A percentile compares a stretch with the other conserved stretches of the same genome.
These are phyloP conservation scores for Alternaria atra DNA, from an alignment of 2,329 filamentous ascomycete genomes.

Conservation along the genomic window DNA sequence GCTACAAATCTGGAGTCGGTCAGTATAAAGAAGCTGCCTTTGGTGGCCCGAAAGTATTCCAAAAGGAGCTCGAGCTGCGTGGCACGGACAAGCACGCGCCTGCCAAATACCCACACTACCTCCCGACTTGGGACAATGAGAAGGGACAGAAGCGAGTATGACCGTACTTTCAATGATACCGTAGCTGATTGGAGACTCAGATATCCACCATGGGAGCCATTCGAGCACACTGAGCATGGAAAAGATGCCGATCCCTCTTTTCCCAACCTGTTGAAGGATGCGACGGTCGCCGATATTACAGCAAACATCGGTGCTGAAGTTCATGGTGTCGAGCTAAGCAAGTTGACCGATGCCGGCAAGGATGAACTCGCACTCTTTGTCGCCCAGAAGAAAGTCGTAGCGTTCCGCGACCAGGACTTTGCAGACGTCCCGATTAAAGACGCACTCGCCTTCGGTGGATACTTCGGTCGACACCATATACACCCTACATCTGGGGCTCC, in stretches of 20 bases:
- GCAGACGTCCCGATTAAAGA: slow-evolving; percentile 72
- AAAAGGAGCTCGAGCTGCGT: slow-evolving; percentile 62
- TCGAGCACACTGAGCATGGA: slow-evolving; percentile 78
- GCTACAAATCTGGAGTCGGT: slow-evolving; percentile 46
- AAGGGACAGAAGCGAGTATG: slow-evolving; percentile 22
- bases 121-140: slow-evolving; percentile 75
- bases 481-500: slow-evolving; percentile 81
- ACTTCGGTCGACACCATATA: slow-evolving; percentile 84
- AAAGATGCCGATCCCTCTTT: slow-evolving; percentile 76
- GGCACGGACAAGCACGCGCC: slow-evolving; percentile 63
- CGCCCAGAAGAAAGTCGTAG: slow-evolving; percentile 77
- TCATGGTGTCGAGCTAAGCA: slow-evolving; percentile 74
- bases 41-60: slow-evolving; percentile 53
- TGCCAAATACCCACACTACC: slow-evolving; percentile 74
- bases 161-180: background rate
- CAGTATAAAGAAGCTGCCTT: slow-evolving; percentile 56
- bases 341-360: slow-evolving; percentile 72
- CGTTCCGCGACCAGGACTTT: slow-evolving; percentile 77
- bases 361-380: slow-evolving; percentile 80
- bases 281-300: slow-evolving; percentile 68
- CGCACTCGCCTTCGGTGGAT: slow-evolving; percentile 73
- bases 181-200: slow-evolving; percentile 39
- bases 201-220: slow-evolving; percentile 72
- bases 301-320: slow-evolving; percentile 79
- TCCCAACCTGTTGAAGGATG: slow-evolving; percentile 70